Evolutionary conservation across 208 protist genomes (phyloP).

Genomic region (Leishmania arabica): DNA sequence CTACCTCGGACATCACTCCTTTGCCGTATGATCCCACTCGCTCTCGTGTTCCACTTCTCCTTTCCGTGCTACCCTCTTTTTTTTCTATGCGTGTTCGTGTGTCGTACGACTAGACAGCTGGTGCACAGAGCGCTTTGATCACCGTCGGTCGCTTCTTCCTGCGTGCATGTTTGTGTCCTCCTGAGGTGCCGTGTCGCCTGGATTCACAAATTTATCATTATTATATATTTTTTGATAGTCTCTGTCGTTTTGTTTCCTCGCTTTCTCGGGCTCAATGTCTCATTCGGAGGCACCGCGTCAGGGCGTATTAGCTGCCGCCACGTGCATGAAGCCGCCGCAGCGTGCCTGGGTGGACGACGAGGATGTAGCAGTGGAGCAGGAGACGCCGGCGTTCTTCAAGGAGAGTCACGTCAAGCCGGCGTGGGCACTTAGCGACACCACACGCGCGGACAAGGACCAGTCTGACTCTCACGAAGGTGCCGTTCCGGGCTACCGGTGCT

Average conservation of each 20-base stretch:
- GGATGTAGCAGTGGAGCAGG: conserved; percentile 33
- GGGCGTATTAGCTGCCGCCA: background rate
- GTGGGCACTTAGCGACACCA: conserved; percentile 59
- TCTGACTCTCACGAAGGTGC: background rate
- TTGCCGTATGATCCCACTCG: background rate
- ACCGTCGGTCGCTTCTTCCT: background rate
- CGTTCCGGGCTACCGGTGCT: conserved; percentile 8
- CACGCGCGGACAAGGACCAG: conserved; percentile 21
- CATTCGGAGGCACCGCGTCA: conserved; percentile 1
- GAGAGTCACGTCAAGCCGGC: conserved; percentile 41
- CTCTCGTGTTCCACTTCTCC: background rate
- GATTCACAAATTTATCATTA: background rate
- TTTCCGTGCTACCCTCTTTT: background rate
- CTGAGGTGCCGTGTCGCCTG: background rate
- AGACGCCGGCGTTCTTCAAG: conserved; percentile 48
- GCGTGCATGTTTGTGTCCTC: background rate
- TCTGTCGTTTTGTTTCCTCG: conserved; percentile 2
- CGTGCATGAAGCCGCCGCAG: conserved; percentile 1
- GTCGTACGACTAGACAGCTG: background rate
- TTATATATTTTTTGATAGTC: background rate
- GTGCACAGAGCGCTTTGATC: background rate
- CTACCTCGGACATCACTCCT: background rate
- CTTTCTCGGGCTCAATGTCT: conserved; percentile 12
- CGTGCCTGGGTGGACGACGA: conserved; percentile 77
- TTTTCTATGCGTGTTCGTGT: background rate